Evolutionary conservation across 1,139 yeast genomes (phyloP), one percentile per base, ranked within the genome.

Genomic region (Scheffersomyces titani): DNA sequence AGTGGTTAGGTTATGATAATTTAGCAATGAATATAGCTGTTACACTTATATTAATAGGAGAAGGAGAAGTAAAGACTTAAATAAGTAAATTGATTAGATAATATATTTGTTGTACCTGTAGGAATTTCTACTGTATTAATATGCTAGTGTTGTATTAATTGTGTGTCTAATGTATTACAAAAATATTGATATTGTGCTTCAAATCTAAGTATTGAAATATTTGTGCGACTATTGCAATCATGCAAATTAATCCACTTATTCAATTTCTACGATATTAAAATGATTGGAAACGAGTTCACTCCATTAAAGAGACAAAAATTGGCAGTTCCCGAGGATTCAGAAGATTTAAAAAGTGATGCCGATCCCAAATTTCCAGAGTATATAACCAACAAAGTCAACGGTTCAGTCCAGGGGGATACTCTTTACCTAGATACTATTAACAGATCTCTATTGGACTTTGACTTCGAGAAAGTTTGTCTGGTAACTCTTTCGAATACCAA

Each of bases 391-490:
- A 18, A 20, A 11, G 40, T 30, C 40, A 30, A 30, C 40, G 16
- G 13, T 6, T 30, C 16, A 9, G 40, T 16, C 6, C 40, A 30
- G 4, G 16, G 13, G 13, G 40, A 30, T 30, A 45, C 51, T 22
- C 55, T 53, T 47, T 85, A 85, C 65, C 71, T 87, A 16, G 87
- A 85, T 49, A 84, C 88, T 2, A 74, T 88, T 51, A 80, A 88
- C 61, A 71, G 87, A 44, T 72, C 75, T 36, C 70, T 75, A 6
- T 73, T 90, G 7, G 92, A 90, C 66, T 90, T 90, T 68, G 96
- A 90, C 68, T 80, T 82, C 55, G 92, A 87, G 51, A 85, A 85
- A 65, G 70, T 85, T 1, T 90, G 97, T 69, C 80, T 85, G 56
- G 83, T 88, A 0, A 81, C 92, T 0, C 73, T 90, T 19, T 78